phyloP scores from a whole-genome alignment of 345 rosid species.

The Rhizophora mangle region DNA sequence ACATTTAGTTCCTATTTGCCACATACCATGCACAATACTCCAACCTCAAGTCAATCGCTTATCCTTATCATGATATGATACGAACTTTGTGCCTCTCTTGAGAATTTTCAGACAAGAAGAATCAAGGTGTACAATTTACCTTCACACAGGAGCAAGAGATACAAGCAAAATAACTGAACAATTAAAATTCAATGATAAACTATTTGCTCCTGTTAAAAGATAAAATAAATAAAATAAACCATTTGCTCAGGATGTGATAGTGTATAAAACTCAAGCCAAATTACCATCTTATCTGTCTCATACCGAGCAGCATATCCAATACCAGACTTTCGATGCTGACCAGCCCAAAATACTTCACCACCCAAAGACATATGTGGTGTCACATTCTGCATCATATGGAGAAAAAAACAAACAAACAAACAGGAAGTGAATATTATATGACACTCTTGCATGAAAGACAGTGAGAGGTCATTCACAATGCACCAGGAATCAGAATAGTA shows the following conservation, averaged over 20 bases:
- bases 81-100: background rate
- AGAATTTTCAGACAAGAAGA: background rate
- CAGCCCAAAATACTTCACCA: slow-evolving; percentile 94
- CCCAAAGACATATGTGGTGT: slow-evolving; percentile 73
- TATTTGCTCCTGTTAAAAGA: background rate
- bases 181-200: background rate
- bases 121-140: background rate
- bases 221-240: background rate
- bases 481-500: background rate
- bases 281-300: slow-evolving; percentile 91
- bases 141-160: background rate
- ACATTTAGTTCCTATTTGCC: background rate
- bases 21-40: background rate
- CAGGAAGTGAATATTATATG: background rate
- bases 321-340: slow-evolving; percentile 92
- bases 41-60: no score
- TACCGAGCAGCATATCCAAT: slow-evolving; percentile 91
- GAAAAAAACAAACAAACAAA: background rate
- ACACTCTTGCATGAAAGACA: background rate
- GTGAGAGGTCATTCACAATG: background rate
- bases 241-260: background rate
- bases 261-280: background rate
- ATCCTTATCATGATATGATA: background rate
- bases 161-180: background rate
- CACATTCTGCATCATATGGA: slow-evolving; percentile 54